These are phyloP conservation scores for Fraxinus nigra DNA, from an alignment of 305 asterid species.

Conservation along the genomic window DNA sequence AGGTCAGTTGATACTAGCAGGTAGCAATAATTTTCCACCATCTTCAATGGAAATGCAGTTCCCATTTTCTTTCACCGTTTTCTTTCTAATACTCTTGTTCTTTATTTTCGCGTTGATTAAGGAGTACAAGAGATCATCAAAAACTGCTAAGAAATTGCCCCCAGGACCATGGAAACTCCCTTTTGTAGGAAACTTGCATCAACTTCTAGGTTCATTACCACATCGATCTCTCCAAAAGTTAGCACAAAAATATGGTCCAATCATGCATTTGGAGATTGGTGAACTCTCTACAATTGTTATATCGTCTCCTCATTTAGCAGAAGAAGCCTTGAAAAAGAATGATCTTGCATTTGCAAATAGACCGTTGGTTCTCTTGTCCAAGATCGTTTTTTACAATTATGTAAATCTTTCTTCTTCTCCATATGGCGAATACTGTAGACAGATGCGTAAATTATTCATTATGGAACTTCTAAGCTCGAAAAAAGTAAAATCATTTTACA, in stretches of 20 bases:
- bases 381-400: background rate
- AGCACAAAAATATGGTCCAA: background rate
- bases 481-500: background rate
- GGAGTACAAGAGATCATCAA: background rate
- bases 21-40: background rate
- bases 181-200: background rate
- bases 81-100: background rate
- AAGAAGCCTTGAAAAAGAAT: background rate
- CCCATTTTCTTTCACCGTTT: background rate
- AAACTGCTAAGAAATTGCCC: background rate
- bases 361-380: background rate
- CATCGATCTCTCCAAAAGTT: background rate
- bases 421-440: background rate
- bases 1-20: background rate
- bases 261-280: background rate
- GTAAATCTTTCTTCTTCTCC: background rate
- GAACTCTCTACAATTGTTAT: background rate
- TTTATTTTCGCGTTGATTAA: background rate
- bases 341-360: background rate
- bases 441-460: background rate
- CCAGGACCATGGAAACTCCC: slow-evolving; percentile 20
- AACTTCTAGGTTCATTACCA: background rate
- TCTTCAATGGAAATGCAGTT: background rate
- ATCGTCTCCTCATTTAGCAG: background rate
- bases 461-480: background rate